Evolutionary conservation across 768 basidiomycete species (phyloP).

Genomic region (Lentinula boryana): DNA sequence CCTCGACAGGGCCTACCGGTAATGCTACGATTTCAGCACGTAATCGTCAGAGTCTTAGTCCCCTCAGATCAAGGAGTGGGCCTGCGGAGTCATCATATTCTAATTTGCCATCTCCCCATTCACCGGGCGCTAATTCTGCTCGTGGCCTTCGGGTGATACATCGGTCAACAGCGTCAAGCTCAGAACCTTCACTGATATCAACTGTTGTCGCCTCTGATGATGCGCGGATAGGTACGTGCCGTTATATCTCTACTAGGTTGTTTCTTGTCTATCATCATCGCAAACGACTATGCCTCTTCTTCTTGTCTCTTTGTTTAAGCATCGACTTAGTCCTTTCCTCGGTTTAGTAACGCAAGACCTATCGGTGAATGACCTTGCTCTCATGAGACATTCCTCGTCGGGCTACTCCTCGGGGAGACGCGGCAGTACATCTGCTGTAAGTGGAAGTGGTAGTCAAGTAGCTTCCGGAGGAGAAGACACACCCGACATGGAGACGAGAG

Average conservation of each 20-base stretch:
- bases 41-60: slow-evolving; percentile 33
- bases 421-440: not conserved
- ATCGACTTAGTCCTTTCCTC: not conserved
- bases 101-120: slow-evolving; percentile 10
- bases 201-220: slow-evolving; percentile 35
- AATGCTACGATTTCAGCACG: slow-evolving; percentile 20
- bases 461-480: slow-evolving; percentile 40
- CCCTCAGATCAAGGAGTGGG: slow-evolving; percentile 39
- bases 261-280: slow-evolving; percentile 8
- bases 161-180: slow-evolving; percentile 69
- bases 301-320: slow-evolving; percentile 14
- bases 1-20: slow-evolving; percentile 22
- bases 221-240: slow-evolving; percentile 37
- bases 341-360: slow-evolving; percentile 45
- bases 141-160: slow-evolving; percentile 56
- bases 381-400: slow-evolving; percentile 39
- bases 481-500: slow-evolving; percentile 56
- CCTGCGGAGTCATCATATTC: slow-evolving; percentile 16
- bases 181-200: slow-evolving; percentile 75
- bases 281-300: not conserved
- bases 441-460: slow-evolving; percentile 22
- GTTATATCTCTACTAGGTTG: slow-evolving; percentile 8
- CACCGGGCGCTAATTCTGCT: slow-evolving; percentile 23
- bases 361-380: slow-evolving; percentile 41
- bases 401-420: slow-evolving; percentile 17